Evolutionary conservation across 2,329 filamentous ascomycete species (phyloP).

Genomic region (Pseudogymnoascus sp.): DNA sequence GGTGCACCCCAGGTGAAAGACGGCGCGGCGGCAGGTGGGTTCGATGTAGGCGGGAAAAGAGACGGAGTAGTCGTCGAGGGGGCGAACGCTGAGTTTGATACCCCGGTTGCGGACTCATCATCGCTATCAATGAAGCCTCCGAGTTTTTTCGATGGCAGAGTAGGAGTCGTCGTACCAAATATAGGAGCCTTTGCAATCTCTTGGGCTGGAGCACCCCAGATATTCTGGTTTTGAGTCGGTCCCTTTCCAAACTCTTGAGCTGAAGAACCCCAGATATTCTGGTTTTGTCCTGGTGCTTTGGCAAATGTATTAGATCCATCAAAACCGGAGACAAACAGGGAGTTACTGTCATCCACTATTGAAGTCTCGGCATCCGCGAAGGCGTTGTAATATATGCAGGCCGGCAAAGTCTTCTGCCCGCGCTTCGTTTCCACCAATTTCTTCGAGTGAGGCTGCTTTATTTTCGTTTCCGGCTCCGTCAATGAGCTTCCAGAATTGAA

Average conservation of each 20-base stretch:
- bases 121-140: slow-evolving; percentile 8
- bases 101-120: background rate
- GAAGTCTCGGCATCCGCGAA: slow-evolving; percentile 32
- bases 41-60: background rate
- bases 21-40: background rate
- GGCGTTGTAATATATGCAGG: slow-evolving; percentile 50
- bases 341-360: background rate
- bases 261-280: background rate
- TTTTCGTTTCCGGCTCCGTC: slow-evolving; percentile 38
- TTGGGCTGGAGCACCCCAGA: background rate
- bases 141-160: background rate
- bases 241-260: background rate
- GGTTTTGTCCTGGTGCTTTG: background rate
- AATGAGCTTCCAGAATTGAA: slow-evolving; percentile 22
- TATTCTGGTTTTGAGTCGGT: background rate
- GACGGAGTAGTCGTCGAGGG: background rate
- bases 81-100: background rate
- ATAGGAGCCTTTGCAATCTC: background rate
- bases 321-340: slow-evolving; percentile 9
- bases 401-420: slow-evolving; percentile 41
- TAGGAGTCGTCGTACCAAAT: background rate
- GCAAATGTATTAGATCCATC: background rate
- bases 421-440: slow-evolving; percentile 55
- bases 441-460: slow-evolving; percentile 50
- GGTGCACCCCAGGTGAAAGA: background rate